Conservation (phyloP, 768 basidiomycete species). For the Melanogaster broomeanus region DNA sequence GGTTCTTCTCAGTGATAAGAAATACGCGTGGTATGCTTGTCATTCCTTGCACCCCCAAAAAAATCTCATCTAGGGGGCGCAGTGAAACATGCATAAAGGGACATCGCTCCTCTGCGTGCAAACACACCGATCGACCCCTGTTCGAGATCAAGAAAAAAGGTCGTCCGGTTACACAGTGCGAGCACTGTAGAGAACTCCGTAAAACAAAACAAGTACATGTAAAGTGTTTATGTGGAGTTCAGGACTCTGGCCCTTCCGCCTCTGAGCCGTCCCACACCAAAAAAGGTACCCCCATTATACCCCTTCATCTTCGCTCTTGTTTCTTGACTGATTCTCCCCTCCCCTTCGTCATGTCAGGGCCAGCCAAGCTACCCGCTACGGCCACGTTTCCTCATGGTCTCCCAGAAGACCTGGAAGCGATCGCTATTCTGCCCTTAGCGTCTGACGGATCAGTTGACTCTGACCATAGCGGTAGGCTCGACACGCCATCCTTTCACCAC, state of each 20-base stretch:
- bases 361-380: slow-evolving; percentile 60
- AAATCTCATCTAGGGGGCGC: slow-evolving; percentile 8
- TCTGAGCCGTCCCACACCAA: slow-evolving; percentile 40
- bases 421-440: slow-evolving; percentile 32
- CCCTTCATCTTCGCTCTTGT: not conserved
- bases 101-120: slow-evolving; percentile 87
- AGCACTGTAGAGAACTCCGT: slow-evolving; percentile 46
- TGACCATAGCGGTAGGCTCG: slow-evolving; percentile 66
- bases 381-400: slow-evolving; percentile 84
- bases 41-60: slow-evolving; percentile 1
- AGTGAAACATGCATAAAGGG: slow-evolving; percentile 96
- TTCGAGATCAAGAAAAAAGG: slow-evolving; percentile 78
- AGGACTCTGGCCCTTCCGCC: slow-evolving; percentile 35
- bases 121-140: slow-evolving; percentile 84
- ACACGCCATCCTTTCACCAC: slow-evolving; percentile 43
- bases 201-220: slow-evolving; percentile 50
- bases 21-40: slow-evolving; percentile 76
- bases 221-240: slow-evolving; percentile 40
- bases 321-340: slow-evolving; percentile 48
- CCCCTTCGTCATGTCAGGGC: slow-evolving; percentile 39
- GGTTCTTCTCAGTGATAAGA: slow-evolving; percentile 74
- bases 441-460: slow-evolving; percentile 60
- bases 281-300: slow-evolving; percentile 56
- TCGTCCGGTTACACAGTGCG: slow-evolving; percentile 57
- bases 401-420: slow-evolving; percentile 65